Evolutionary conservation across 2,329 filamentous ascomycete genomes (phyloP).

Genomic region (Beauveria asiatica): DNA sequence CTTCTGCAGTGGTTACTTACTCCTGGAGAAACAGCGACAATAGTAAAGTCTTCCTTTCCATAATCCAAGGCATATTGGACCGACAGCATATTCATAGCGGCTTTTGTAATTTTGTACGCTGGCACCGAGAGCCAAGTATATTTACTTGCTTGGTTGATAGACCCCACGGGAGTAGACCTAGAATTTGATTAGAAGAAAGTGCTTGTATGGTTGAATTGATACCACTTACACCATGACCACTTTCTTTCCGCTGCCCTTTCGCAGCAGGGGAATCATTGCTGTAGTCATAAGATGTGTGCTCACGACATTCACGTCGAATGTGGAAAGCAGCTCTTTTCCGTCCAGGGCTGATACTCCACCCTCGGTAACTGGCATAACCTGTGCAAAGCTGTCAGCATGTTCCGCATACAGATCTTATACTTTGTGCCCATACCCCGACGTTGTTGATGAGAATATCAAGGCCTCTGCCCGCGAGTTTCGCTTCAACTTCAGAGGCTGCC

Average conservation of each 20-base stretch:
- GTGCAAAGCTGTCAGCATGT: not conserved
- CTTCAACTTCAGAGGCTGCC: not conserved
- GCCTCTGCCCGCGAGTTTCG: not conserved
- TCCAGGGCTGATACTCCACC: not conserved
- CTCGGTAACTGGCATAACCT: not conserved
- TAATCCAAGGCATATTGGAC: slow-evolving; percentile 29
- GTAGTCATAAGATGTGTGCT: not conserved
- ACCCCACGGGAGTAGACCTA: not conserved
- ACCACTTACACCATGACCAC: not conserved
- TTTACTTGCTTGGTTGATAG: not conserved
- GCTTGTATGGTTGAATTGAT: not conserved
- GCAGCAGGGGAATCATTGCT: not conserved
- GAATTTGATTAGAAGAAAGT: not conserved
- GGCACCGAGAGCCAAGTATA: slow-evolving; percentile 13
- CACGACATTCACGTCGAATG: not conserved
- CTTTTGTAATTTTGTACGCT: slow-evolving; percentile 38
- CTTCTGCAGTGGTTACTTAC: not conserved
- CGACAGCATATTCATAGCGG: slow-evolving; percentile 37
- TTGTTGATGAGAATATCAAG: not conserved
- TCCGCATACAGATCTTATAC: not conserved
- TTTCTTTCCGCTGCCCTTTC: not conserved
- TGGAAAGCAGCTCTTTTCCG: not conserved
- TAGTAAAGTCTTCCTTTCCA: slow-evolving; percentile 30
- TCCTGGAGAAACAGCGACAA: slow-evolving; percentile 14
- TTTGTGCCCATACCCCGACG: not conserved